Conservation (phyloP, 352 stramenopile genomes). For the Pythium guiyangense region DNA sequence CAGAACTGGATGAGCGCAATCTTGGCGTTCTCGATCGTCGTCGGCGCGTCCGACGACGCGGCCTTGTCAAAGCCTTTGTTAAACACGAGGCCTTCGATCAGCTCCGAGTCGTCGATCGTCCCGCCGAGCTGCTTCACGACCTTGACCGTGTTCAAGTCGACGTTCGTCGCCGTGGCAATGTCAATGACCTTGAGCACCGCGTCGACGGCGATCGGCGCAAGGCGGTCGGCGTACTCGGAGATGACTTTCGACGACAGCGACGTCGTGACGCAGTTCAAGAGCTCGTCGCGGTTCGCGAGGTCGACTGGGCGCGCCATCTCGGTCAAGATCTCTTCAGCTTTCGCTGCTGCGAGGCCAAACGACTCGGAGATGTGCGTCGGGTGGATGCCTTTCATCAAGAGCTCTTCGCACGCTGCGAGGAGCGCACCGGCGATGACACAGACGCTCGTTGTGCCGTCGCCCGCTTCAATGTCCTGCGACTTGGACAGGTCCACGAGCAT, state of each 20-base stretch:
- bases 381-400: conserved; percentile 96
- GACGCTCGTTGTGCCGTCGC: conserved; percentile 97
- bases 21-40: conserved; percentile 97
- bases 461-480: conserved; percentile 99
- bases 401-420: conserved; percentile 91
- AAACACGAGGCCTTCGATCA: conserved; percentile 97
- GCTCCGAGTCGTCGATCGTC: conserved; percentile 99
- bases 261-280: conserved; percentile 98
- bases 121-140: conserved; percentile 98
- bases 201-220: conserved; percentile 98
- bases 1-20: conserved; percentile 99
- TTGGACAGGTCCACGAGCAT: conserved; percentile 99
- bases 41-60: conserved; percentile 36
- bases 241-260: conserved; percentile 98
- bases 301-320: conserved; percentile 91
- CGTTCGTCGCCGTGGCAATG: conserved; percentile 89
- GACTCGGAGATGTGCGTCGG: conserved; percentile 96
- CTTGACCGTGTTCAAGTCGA: conserved; percentile 97
- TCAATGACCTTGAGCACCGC: conserved; percentile 97
- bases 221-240: conserved; percentile 94
- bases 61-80: conserved; percentile 92
- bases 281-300: conserved; percentile 90
- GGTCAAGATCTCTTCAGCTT: conserved; percentile 88
- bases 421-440: conserved; percentile 98
- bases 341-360: conserved; percentile 92